Evolutionary conservation across 345 rosid species (phyloP), one percentile per base, ranked within the genome.

Genomic region (Euphorbia lathyris): DNA sequence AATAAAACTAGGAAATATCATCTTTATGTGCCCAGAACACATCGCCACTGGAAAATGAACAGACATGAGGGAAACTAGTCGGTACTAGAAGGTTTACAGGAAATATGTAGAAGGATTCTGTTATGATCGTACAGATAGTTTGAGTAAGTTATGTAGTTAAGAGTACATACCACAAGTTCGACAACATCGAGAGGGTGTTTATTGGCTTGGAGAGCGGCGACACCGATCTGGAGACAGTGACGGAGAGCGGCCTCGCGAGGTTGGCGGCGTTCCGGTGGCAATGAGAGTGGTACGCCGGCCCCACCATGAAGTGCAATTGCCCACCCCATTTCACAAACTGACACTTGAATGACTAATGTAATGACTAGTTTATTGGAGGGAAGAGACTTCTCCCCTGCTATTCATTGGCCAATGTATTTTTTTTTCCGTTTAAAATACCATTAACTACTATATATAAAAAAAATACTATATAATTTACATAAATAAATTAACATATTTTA

Each of bases 291-390:
- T 9, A 90, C 92, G 48, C 99, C 99, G 52, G 83, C 97, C 19
- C 97, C 97, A 26, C 99, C 97, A 72, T 95, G 99, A 0, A 95
- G 58, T 14, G 97, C 97, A 14, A 95, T 88, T 34, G 99, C 97
- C 98, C 98, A 94, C 58, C 97, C 97, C 80, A 87, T 87, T 69
- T 27, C 50, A 4, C 48, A 7, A 57, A 27, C 34, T 2, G 30
- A 13, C 16, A 29, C 32, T 51, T 51, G 2, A 4, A 40, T 6
- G 43, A 40, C 48, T 43, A 9, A 13, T 43, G n/a, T n/a, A n/a
- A n/a, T n/a, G n/a, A 43, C 48, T 32, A 7, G 13, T 5, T 7
- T 34, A 60, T 19, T 34, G 65, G 65, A 60, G 65, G 25, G 45
- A 60, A 60, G 45, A 32, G 14, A 25, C 7, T 34, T 34, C 4